Conservation (phyloP, 805 yeast species). For the Zygosaccharomyces kombuchaensis region DNA sequence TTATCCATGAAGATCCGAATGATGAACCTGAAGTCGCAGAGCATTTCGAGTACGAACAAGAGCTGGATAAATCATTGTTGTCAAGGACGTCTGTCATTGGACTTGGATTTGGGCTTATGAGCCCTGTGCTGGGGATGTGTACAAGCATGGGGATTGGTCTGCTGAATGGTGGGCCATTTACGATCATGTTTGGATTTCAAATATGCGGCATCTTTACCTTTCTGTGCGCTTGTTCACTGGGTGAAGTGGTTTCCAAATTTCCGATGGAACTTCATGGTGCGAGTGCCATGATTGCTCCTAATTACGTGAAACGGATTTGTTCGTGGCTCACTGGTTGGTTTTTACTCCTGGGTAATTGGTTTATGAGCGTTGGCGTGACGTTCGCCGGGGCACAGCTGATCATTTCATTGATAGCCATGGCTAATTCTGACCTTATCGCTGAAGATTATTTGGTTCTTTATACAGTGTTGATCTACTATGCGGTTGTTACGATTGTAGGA, state of each 20-base stretch:
- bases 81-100: conserved; percentile 71
- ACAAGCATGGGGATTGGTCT: conserved; percentile 68
- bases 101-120: conserved; percentile 75
- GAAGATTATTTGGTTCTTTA: conserved; percentile 48
- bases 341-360: conserved; percentile 69
- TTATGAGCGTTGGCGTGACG: conserved; percentile 67
- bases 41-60: conserved; percentile 71
- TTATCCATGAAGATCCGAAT: conserved; percentile 39
- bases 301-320: conserved; percentile 49
- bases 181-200: conserved; percentile 72
- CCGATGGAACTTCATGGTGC: conserved; percentile 77
- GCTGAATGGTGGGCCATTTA: conserved; percentile 71
- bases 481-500: conserved; percentile 55
- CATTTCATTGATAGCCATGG: conserved; percentile 59
- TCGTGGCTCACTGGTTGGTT: conserved; percentile 83
- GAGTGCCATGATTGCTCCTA: conserved; percentile 64
- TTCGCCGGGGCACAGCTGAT: conserved; percentile 75
- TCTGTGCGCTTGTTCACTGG: conserved; percentile 63
- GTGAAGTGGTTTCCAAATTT: conserved; percentile 73
- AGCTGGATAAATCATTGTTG: conserved; percentile 55
- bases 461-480: conserved; percentile 53
- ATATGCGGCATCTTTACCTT: conserved; percentile 59
- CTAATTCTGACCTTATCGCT: conserved; percentile 46
- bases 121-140: conserved; percentile 74
- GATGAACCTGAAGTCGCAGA: conserved; percentile 55